Percentiles rank a stretch among this genome's conserved stretches.
These are phyloP conservation scores for Ustulina deusta DNA, from an alignment of 2,329 filamentous ascomycete genomes.

Conservation along the genomic window DNA sequence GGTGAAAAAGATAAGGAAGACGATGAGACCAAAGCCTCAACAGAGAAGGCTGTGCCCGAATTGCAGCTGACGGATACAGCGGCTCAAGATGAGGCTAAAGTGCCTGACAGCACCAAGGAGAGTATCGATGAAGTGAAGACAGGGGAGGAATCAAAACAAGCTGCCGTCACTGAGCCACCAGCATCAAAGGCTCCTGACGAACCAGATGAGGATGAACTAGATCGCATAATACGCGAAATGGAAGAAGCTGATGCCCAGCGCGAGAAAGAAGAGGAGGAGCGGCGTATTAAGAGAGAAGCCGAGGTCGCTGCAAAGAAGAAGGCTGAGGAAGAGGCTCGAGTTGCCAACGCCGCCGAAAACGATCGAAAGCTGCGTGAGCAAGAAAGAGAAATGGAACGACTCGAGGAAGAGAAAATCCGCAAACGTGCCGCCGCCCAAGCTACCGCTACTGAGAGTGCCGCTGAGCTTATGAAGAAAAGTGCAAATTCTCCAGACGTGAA, in stretches of 20 bases:
- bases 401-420: conserved; percentile 77
- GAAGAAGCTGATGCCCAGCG: conserved; percentile 66
- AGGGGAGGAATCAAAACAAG: conserved; percentile 47
- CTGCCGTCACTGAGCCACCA: conserved; percentile 48
- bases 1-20: conserved; percentile 63
- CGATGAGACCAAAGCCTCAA: conserved; percentile 51
- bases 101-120: conserved; percentile 52
- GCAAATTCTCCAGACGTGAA: conserved; percentile 52
- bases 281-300: conserved; percentile 54
- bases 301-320: conserved; percentile 61
- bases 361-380: conserved; percentile 77
- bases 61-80: conserved; percentile 40
- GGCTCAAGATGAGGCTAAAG: conserved; percentile 44
- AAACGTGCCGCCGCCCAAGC: conserved; percentile 64
- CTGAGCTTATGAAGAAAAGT: conserved; percentile 62
- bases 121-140: conserved; percentile 47
- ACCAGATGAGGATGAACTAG: conserved; percentile 67
- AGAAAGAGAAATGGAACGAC: conserved; percentile 77
- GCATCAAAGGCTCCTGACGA: conserved; percentile 54
- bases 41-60: conserved; percentile 49
- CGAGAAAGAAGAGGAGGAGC: conserved; percentile 62
- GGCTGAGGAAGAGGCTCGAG: conserved; percentile 58
- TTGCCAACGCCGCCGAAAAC: conserved; percentile 65
- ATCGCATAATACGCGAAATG: conserved; percentile 72
- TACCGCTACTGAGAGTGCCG: conserved; percentile 56